Conservation (phyloP, 2,329 filamentous ascomycete genomes). For the Fonsecaea nubica region DNA sequence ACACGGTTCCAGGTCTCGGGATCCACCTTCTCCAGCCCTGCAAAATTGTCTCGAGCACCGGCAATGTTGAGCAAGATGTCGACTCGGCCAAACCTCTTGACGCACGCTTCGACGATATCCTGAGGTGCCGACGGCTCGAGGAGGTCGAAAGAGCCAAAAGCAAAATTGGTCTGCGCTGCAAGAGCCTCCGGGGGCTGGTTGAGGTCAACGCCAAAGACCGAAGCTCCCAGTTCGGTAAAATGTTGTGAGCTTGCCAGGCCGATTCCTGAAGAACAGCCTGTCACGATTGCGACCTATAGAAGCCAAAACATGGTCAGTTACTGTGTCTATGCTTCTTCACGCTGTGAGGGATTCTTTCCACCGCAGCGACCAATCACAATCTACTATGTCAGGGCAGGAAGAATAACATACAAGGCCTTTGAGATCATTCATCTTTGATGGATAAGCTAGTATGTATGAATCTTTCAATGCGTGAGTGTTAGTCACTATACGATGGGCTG, state of each 20-base stretch:
- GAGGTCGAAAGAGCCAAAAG: not conserved
- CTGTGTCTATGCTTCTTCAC: no score
- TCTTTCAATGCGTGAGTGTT: no score
- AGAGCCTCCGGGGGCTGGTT: not conserved
- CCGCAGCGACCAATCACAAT: no score
- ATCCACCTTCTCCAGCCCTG: conserved; percentile 42
- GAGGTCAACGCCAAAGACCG: conserved; percentile 18
- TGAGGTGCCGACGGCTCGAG: not conserved
- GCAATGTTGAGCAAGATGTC: conserved; percentile 57
- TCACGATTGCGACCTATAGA: not conserved
- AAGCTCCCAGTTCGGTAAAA: not conserved
- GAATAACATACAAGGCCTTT: no score
- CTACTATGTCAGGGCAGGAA: no score
- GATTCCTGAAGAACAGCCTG: conserved; percentile 10
- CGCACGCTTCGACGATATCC: no score
- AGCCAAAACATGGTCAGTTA: no score
- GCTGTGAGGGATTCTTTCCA: no score
- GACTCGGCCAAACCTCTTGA: conserved; percentile 29
- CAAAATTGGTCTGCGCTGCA: not conserved
- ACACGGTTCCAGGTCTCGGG: conserved; percentile 52
- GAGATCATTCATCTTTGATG: no score
- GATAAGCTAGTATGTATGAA: no score
- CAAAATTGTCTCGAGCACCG: conserved; percentile 50
- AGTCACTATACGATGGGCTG: no score
- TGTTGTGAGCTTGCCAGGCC: not conserved